Base-by-base conservation (phyloP, 192 early-diverging fungal species). In the Rhizophagus sp. region DNA sequence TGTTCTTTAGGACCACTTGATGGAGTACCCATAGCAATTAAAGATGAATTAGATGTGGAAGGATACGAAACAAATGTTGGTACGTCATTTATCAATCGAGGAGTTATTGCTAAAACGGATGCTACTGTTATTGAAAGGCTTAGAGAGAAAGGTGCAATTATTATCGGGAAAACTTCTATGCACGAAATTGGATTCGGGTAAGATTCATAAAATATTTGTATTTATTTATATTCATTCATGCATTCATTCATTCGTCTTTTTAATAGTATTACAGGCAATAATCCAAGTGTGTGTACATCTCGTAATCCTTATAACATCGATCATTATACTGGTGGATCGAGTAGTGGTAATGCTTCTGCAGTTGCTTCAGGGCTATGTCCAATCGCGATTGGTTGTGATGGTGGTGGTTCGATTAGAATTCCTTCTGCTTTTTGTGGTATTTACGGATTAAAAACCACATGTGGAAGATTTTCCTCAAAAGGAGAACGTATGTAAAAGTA, bases 391-490 rank as follows among this genome's bases (percentile, higher is more conserved):
- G 94, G 94, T 25, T 87, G 88, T 25, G 90, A 93, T 87, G 90
- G 91, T 13, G 93, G 92, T 61, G 91, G 93, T 61, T 90, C 88
- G 0, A 84, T 93, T 62, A 84, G 93, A 50, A 87, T 94, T 65
- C 94, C 94, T 25, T 83, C 91, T 0, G 74, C 92, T 3, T 92
- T 90, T 79, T 92, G 90, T 84, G 94, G 94, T 24, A 76, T 94
- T 24, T 95, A 88, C 81, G 94, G 93, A 12, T 81, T 95, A 61
- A 95, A 95, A 66, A 87, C 92, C 1, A 94, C 94, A 11, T 85
- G 84, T 36, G 90, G 87, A 22, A 85, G 94, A 62, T 75, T 94
- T 27, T 89, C 91, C 9, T 72, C 72, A 15, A 62, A 44, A 2
- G 92, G 92, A 34, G 88, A 86, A 41, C 84, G 84, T 81, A 47